phyloP scores from a whole-genome alignment of 768 basidiomycete species.

The Pleurotus giganteus region DNA sequence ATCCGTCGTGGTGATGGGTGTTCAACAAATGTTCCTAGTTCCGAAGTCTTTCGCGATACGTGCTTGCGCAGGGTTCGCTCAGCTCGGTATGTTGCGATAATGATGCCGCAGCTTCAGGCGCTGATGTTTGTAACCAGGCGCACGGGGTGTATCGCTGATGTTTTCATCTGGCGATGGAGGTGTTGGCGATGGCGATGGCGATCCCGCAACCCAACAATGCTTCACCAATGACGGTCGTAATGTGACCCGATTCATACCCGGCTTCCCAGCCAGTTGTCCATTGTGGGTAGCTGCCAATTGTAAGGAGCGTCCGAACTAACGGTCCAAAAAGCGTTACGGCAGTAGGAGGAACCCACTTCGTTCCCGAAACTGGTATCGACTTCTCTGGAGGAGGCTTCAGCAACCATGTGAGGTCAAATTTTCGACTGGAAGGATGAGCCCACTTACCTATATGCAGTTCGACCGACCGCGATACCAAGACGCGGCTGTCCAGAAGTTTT shows the following conservation, averaged over 20 bases:
- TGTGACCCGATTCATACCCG: constrained; percentile 48
- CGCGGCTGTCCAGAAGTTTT: constrained; percentile 38
- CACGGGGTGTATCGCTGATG: constrained; percentile 62
- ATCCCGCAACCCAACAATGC: constrained; percentile 55
- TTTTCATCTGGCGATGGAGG: constrained; percentile 70
- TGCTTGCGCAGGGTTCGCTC: constrained; percentile 58
- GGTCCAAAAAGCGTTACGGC: constrained; percentile 58
- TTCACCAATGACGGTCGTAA: constrained; percentile 59
- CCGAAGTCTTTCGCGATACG: constrained; percentile 58
- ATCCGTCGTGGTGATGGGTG: background rate
- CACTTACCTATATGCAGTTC: background rate
- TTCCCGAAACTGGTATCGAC: constrained; percentile 57
- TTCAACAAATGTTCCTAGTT: constrained; percentile 31
- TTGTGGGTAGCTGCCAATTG: constrained; percentile 33
- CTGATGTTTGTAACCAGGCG: constrained; percentile 37
- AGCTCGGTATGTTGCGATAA: constrained; percentile 43
- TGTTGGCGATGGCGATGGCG: constrained; percentile 59
- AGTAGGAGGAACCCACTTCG: constrained; percentile 59
- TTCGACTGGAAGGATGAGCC: background rate
- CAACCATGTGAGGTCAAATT: constrained; percentile 42
- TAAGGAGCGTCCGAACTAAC: background rate
- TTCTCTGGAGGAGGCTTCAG: constrained; percentile 81
- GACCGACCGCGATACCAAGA: constrained; percentile 32
- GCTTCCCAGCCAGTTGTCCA: constrained; percentile 63
- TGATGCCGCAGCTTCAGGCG: background rate